phyloP scores from a whole-genome alignment of 1,284 basidiomycete species.

The Ustilago nuda region DNA sequence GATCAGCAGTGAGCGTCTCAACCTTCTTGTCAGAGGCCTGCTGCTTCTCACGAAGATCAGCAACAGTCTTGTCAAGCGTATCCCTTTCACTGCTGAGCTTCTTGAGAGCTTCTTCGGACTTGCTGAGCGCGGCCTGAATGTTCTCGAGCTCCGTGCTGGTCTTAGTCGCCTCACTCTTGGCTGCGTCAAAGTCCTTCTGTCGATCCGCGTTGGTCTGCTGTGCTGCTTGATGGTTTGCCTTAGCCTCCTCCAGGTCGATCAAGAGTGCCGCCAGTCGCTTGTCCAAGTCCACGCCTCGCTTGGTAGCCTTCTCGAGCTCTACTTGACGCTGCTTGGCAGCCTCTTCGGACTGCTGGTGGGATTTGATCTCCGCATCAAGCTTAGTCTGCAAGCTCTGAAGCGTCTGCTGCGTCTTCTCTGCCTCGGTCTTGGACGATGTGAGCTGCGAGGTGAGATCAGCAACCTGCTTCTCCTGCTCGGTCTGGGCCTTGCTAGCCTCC shows the following conservation, averaged over 20 bases:
- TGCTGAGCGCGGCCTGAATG: constrained; percentile 7
- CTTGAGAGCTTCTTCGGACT: constrained; percentile 22
- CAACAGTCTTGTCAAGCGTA: constrained; percentile 7
- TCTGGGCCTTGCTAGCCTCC: constrained; percentile 6
- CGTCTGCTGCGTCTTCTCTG: constrained; percentile 16
- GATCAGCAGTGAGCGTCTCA: constrained; percentile 14
- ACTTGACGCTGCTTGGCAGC: constrained; percentile 7
- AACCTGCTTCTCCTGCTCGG: constrained; percentile 24
- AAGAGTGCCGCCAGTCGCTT: constrained; percentile 15
- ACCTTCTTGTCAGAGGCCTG: constrained; percentile 12
- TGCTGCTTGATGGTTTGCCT: constrained; percentile 19
- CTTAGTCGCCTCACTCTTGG: constrained; percentile 12
- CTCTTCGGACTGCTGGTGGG: constrained; percentile 21
- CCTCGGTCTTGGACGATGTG: constrained; percentile 13
- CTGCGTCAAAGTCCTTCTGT: constrained; percentile 20
- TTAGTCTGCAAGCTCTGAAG: constrained; percentile 20
- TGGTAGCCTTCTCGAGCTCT: constrained; percentile 20
- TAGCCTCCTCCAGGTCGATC: constrained; percentile 28
- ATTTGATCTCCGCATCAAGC: constrained; percentile 23
- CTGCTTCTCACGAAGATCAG: constrained; percentile 21
- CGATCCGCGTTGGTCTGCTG: constrained; percentile 20
- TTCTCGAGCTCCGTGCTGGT: constrained; percentile 21
- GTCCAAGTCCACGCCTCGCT: constrained; percentile 29
- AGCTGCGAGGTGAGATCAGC: constrained; percentile 28
- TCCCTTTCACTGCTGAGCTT: constrained; percentile 22